A percentile compares a stretch with the other conserved stretches of the same genome.
These are phyloP conservation scores for Nemania abortiva DNA, from an alignment of 2,329 filamentous ascomycete genomes.

Conservation along the genomic window DNA sequence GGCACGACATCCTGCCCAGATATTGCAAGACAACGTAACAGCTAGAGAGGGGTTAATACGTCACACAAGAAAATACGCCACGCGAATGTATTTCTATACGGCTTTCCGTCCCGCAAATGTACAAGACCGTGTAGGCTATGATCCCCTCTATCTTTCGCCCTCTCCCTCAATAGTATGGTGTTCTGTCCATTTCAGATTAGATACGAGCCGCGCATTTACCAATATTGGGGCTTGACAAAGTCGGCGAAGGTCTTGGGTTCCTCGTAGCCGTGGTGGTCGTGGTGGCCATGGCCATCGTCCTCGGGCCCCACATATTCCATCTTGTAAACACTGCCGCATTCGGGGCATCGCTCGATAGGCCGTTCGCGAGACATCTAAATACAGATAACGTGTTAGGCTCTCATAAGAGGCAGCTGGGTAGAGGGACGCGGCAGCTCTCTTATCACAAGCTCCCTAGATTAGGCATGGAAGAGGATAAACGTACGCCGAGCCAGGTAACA, in stretches of 20 bases:
- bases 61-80: constrained; percentile 19
- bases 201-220: constrained; percentile 64
- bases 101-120: constrained; percentile 42
- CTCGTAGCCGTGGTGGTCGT: constrained; percentile 72
- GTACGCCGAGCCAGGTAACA: constrained; percentile 90
- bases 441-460: neutral
- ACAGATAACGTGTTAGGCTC: constrained; percentile 31
- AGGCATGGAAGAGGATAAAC: constrained; percentile 50
- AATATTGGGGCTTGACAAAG: constrained; percentile 95
- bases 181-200: neutral
- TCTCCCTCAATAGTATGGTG: neutral
- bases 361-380: constrained; percentile 84
- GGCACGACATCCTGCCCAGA: neutral
- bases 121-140: constrained; percentile 40
- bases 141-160: constrained; percentile 2
- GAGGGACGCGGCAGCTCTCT: constrained; percentile 7
- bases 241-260: constrained; percentile 98
- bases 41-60: constrained; percentile 11
- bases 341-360: constrained; percentile 92
- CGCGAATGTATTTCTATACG: constrained; percentile 45
- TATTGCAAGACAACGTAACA: neutral
- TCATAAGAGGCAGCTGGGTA: neutral
- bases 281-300: constrained; percentile 74
- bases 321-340: constrained; percentile 97
- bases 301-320: constrained; percentile 94